phyloP scores from a whole-genome alignment of 163 green algal species.

The Chlamydomonas reinhardtii region DNA sequence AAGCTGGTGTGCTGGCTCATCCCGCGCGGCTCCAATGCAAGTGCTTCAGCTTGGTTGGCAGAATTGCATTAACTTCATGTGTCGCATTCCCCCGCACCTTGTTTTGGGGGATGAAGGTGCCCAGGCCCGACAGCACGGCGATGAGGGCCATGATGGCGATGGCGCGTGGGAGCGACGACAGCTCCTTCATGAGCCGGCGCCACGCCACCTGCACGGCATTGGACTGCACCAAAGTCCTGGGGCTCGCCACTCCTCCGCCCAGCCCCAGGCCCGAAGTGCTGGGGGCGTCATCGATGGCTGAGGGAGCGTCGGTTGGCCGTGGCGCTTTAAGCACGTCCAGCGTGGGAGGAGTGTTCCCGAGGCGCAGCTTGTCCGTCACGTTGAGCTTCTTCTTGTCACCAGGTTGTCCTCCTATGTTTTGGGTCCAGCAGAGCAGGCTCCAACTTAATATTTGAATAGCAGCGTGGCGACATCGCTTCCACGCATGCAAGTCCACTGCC shows the following conservation, averaged over 20 bases:
- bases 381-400: conserved; percentile 36
- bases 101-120: conserved; percentile 96
- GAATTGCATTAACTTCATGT: no score
- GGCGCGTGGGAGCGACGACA: conserved; percentile 88
- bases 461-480: no score
- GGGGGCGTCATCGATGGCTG: neutral
- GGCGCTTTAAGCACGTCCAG: conserved; percentile 11
- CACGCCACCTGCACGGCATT: conserved; percentile 40
- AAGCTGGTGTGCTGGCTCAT: no score
- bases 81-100: conserved; percentile 60
- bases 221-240: neutral
- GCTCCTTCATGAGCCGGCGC: conserved; percentile 61
- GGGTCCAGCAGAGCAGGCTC: neutral
- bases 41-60: no score
- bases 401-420: neutral
- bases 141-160: conserved; percentile 90
- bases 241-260: neutral
- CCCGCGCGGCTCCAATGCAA: no score
- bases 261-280: neutral
- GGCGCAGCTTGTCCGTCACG: conserved; percentile 19
- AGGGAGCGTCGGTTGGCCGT: neutral
- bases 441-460: no score
- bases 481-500: neutral
- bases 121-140: conserved; percentile 84
- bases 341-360: neutral